Evolutionary conservation across 305 asterid genomes (phyloP), one percentile per base, ranked within the genome.

Genomic region (Lippia alba): DNA sequence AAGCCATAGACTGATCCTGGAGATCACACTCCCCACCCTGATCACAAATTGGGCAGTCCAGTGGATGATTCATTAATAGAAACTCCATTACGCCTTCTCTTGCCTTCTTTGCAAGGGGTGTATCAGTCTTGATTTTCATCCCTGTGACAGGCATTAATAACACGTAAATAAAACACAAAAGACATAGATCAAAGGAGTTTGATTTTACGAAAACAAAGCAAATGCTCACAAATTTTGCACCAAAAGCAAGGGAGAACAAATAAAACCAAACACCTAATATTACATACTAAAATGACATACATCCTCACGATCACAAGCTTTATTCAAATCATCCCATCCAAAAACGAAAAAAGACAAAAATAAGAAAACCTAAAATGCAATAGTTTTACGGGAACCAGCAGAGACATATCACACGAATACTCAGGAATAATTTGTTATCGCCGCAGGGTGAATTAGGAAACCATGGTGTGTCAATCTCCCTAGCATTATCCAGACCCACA

Each of bases 1-100:
- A 94, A 63, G 97, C 97, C 99, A 91, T 94, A 74, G 97, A 94
- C 78, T 91, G 97, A 74, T 94, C 97, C 78, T 94, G 97, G 60
- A 91, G 99, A 80, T 94, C 99, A 73, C 97, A 94, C 74, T 94
- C 99, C 72, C 99, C 99, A 72, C 99, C 99, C 84, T 94, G 99
- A 81, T 94, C 99, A 85, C 99, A 94, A 75, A 94, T 94, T 51
- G 99, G 99, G 81, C 86, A 79, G 71, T 79, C 83, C 73, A 92
- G 32, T 6, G 97, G 97, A 81, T 91, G 98, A 78, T 91, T 93
- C 96, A 93, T 91, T 77, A 93, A 81, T 67, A 94, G 84, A 76
- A 94, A 94, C 80, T 94, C 99, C 99, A 94, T 94, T 55, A 91
- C 99, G 34, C 97, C 97, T 86, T 94, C 97, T 71, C 99, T 76